Conservation (phyloP, 2,329 filamentous ascomycete genomes). For the Byssochlamys sp. region DNA sequence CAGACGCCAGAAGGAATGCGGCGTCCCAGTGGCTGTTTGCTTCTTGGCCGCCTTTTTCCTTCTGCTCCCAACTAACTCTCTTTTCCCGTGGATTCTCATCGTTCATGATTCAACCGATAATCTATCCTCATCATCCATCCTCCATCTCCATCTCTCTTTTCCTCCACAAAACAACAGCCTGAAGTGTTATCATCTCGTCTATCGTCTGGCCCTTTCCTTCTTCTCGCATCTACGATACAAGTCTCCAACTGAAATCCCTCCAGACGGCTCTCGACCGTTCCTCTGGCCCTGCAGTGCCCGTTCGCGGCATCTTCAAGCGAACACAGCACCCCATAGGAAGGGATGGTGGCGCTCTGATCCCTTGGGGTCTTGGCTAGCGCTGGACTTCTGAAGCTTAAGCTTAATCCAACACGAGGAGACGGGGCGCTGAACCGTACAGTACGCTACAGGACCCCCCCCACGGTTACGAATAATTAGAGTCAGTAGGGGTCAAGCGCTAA, state of each 20-base stretch:
- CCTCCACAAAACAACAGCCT: background rate
- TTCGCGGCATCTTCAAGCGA: constrained; percentile 10
- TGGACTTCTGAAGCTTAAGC: constrained; percentile 33
- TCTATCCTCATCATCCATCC: no score
- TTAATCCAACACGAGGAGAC: constrained; percentile 35
- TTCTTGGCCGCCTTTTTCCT: background rate
- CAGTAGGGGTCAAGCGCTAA: background rate
- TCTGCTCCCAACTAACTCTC: background rate
- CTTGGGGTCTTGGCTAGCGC: constrained; percentile 23
- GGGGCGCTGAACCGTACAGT: background rate
- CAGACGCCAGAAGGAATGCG: background rate
- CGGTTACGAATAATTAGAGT: background rate
- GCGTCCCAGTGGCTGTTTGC: background rate
- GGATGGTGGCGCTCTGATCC: constrained; percentile 24
- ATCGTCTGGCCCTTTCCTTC: background rate
- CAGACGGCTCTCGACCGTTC: background rate
- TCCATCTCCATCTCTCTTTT: background rate
- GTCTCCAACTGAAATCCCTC: background rate
- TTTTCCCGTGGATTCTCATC: background rate
- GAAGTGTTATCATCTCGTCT: background rate
- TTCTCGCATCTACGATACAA: background rate
- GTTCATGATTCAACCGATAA: no score
- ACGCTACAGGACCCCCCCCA: background rate
- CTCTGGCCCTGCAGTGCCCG: constrained; percentile 4
- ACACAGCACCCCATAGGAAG: constrained; percentile 1